These are phyloP conservation scores for Guyanaporus albipodus DNA, from an alignment of 768 basidiomycete species.

Conservation along the genomic window DNA sequence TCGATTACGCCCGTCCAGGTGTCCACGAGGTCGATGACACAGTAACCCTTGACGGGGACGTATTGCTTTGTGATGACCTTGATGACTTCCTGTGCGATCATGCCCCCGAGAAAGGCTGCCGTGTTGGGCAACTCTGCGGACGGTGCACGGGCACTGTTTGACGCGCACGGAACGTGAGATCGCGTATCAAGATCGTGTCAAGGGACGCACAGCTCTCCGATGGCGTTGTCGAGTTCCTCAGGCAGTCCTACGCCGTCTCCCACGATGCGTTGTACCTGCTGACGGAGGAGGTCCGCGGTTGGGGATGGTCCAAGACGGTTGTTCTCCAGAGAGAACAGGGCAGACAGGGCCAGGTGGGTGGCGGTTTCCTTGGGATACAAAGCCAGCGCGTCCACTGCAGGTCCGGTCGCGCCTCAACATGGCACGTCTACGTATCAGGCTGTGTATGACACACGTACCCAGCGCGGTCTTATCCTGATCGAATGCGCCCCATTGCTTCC, in stretches of 20 bases:
- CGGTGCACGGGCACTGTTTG: conserved; percentile 65
- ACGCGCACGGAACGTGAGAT: not conserved
- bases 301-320: conserved; percentile 33
- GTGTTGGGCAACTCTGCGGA: conserved; percentile 88
- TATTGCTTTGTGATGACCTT: conserved; percentile 98
- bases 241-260: conserved; percentile 49
- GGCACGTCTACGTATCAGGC: too few species aligned
- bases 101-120: conserved; percentile 88
- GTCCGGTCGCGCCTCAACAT: conserved; percentile 1
- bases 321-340: conserved; percentile 38
- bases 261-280: conserved; percentile 47
- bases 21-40: conserved; percentile 79
- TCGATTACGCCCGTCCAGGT: conserved; percentile 64
- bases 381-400: conserved; percentile 39
- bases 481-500: conserved; percentile 56
- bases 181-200: not conserved
- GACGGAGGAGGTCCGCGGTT: conserved; percentile 49
- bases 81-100: conserved; percentile 95
- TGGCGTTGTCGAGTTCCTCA: conserved; percentile 52
- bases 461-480: conserved; percentile 48
- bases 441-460: conserved; percentile 34
- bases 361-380: conserved; percentile 51
- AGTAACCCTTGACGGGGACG: conserved; percentile 82
- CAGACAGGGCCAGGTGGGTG: conserved; percentile 73
- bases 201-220: conserved; percentile 72